Conservation (phyloP, 768 basidiomycete species). For the Lanmaoa pseudosensibilis region DNA sequence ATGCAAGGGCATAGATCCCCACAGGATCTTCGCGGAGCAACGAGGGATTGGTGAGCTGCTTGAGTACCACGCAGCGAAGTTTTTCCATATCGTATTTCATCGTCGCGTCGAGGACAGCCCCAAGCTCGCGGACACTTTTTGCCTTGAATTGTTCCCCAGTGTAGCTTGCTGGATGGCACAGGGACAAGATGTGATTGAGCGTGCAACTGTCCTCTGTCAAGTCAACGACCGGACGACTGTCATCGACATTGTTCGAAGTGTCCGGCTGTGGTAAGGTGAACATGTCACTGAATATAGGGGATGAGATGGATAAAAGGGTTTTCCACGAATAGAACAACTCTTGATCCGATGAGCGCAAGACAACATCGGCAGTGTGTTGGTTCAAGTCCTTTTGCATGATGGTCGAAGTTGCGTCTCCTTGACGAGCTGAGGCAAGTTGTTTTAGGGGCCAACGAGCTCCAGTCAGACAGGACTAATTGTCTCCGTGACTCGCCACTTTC, state of each 20-base stretch:
- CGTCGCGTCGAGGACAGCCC: conserved; percentile 6
- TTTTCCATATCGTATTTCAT: conserved; percentile 20
- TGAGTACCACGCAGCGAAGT: neutral
- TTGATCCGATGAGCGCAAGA: conserved; percentile 17
- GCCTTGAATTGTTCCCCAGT: neutral
- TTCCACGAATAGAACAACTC: conserved; percentile 9
- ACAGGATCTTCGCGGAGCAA: conserved; percentile 9
- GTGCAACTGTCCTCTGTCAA: conserved; percentile 13
- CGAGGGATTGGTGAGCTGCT: neutral
- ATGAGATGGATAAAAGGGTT: conserved; percentile 4
- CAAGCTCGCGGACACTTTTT: neutral
- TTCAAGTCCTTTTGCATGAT: conserved; percentile 10
- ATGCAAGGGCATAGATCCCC: conserved; percentile 13
- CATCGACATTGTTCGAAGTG: neutral
- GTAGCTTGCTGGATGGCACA: conserved; percentile 10
- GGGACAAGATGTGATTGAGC: conserved; percentile 3
- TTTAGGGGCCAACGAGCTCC: neutral
- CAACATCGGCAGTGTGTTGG: conserved; percentile 9
- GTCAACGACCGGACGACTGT: conserved; percentile 7
- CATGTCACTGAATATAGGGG: conserved; percentile 17
- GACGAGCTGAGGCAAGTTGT: neutral
- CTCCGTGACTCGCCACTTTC: neutral
- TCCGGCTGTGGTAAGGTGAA: conserved; percentile 12
- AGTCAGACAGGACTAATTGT: too few species aligned
- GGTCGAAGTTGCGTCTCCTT: neutral